Base-by-base conservation (phyloP, 306 rosid genomes). In the Vachellia pachyceras region DNA sequence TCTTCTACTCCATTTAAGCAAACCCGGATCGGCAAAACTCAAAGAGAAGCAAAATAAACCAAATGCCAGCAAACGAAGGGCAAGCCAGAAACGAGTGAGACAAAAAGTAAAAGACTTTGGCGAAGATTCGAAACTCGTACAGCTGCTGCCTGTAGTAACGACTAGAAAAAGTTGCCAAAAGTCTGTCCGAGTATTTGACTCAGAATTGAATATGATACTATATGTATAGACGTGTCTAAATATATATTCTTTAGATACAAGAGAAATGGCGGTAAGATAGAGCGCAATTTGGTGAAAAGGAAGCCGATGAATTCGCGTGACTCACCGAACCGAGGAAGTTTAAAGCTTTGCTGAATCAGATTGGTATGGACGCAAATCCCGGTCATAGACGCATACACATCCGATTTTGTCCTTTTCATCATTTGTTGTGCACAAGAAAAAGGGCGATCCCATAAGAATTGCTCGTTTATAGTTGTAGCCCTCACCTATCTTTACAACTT, bases 1-100 rank as follows among this genome's bases (percentile, higher is more conserved):
- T 47, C 4, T 42, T 54, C 25, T 70, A 58, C 69, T 29, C 50
- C 45, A 71, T 15, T n/a, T 72, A 55, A 64, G 52, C 74, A 72
- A 29, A 69, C 68, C 33, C 72, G 74, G 75, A 64, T 47, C 36
- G 83, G 77, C 5, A 20, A 71, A 45, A 18, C 7, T 49, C 50
- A 45, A 61, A 45, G 45, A 14, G 39, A 60, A 47, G n/a, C n/a
- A 7, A 80, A 37, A 61, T 8, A 36, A 47, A 15, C 13, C 29
- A 11, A 60, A 29, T 61, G 66, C 66, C 15, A 7, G 17, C 17
- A 7, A 23, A 23, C 1, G 66, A 58, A 11, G 14, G 7, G 36
- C 66, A 4, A 23, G 37, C 35, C 37, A 23, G 17, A 23, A 23
- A 17, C 55, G 25, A 64, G 20, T 10, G 63, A 1, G 22, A 3